Evolutionary conservation across 352 stramenopile species (phyloP), one percentile per base, ranked within the genome.

Genomic region (Lagenidium giganteum): DNA sequence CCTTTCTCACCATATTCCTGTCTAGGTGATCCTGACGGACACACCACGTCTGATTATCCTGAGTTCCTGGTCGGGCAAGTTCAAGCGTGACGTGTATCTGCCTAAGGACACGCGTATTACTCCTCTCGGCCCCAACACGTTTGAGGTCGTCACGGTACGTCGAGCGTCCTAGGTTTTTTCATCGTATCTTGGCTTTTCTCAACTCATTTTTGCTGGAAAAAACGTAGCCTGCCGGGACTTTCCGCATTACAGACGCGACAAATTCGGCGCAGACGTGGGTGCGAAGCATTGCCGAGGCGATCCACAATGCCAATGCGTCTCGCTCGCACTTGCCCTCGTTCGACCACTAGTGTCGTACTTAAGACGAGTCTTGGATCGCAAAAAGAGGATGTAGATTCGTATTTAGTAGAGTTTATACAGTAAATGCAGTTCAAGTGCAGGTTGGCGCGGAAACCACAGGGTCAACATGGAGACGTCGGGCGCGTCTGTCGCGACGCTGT

Each of bases 91-190:
- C 40, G 60, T 88, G 35, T 58, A 70, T 25, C 53, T 91, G 37
- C 75, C 73, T 4, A 52, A 61, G 13, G 61, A 80, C 49, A 85
- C 73, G 8, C 84, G 76, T 22, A 67, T 88, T 35, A 89, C 79
- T 32, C 58, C 78, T 13, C 74, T 85, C 29, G 75, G 78, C 21
- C 70, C 64, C 5, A 68, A 91, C 40, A 87, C 79, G 31, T 88
- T 91, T 30, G 79, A 91, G 26, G 56, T 91, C 41, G 69, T 85
- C 47, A 58, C 76, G 63, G 79, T 91, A 35, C 44, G 75, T 75
- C 16, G 32, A n/a, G 32, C 32, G 16, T 25, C 28, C 22, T 27
- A 6, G 20, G 16, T 20, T 16, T 35, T 11, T 24, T 13, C 9
- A 9, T 31, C 4, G 8, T 37, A 4, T 9, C 36, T 11, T 30